These are phyloP conservation scores for Neltuma alba DNA, from an alignment of 306 rosid genomes.

Conservation along the genomic window DNA sequence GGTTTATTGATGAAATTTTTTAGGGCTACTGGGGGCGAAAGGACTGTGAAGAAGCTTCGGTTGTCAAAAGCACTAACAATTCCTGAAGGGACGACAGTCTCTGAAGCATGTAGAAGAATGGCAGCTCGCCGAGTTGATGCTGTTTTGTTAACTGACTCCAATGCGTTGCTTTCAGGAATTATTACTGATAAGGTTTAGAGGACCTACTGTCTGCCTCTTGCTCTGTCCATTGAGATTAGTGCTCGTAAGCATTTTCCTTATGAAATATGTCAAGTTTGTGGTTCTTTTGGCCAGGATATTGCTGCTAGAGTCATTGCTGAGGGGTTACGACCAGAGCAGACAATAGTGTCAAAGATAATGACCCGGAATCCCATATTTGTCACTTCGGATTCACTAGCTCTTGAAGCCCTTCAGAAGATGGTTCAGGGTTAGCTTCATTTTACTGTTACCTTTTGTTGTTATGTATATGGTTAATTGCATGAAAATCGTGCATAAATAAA, in stretches of 20 bases:
- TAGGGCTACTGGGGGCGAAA: slow-evolving; percentile 72
- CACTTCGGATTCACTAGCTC: slow-evolving; percentile 78
- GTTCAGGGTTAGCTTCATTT: slow-evolving; percentile 62
- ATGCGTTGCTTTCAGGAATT: slow-evolving; percentile 89
- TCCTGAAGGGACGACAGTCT: slow-evolving; percentile 85
- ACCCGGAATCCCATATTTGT: slow-evolving; percentile 88
- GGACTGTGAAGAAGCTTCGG: slow-evolving; percentile 92
- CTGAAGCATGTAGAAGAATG: slow-evolving; percentile 92
- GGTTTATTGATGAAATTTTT: neutral
- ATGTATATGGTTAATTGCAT: neutral
- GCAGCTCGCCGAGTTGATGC: slow-evolving; percentile 93
- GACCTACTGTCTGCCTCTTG: neutral
- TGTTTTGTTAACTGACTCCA: slow-evolving; percentile 83
- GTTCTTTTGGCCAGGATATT: slow-evolving; percentile 59
- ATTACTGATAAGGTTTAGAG: slow-evolving; percentile 78
- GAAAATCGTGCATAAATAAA: neutral
- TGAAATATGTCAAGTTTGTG: slow-evolving; percentile 12
- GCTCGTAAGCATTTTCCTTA: neutral
- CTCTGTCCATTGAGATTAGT: neutral
- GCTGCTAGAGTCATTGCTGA: slow-evolving; percentile 84
- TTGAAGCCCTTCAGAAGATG: slow-evolving; percentile 98
- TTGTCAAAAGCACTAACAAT: slow-evolving; percentile 89
- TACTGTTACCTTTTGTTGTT: neutral
- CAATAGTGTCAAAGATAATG: slow-evolving; percentile 80
- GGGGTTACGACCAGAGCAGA: slow-evolving; percentile 79